Evolutionary conservation across 2,329 filamentous ascomycete species (phyloP).

Genomic region (Ophiostoma australiae): DNA sequence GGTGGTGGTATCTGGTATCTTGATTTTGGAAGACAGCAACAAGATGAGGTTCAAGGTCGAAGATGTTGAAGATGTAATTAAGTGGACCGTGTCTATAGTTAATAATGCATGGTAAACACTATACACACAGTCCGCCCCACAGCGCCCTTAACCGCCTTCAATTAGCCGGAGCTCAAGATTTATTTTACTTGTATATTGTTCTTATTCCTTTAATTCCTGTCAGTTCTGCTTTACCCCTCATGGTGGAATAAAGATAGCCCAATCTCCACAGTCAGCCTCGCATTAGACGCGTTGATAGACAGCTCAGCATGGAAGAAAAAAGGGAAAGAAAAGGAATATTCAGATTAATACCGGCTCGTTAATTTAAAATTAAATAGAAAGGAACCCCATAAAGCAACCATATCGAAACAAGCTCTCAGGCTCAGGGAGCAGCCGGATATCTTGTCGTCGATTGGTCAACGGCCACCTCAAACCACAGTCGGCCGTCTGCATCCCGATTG

Average conservation of each 20-base stretch:
- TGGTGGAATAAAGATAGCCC: not conserved
- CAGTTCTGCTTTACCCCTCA: not conserved
- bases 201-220: not conserved
- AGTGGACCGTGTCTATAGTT: not conserved
- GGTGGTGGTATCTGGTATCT: not conserved
- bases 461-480: not conserved
- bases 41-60: not conserved
- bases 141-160: not conserved
- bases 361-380: too few relatives aligned
- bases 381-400: not conserved
- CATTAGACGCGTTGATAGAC: too few relatives aligned
- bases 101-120: not conserved
- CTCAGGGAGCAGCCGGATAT: not conserved
- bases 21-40: not conserved
- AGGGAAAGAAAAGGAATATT: not conserved
- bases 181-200: not conserved
- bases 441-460: constrained; percentile 6
- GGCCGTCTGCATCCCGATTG: constrained; percentile 4
- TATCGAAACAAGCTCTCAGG: not conserved
- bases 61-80: not conserved
- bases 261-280: not conserved
- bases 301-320: not conserved
- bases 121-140: not conserved
- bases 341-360: not conserved
- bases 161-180: not conserved